These are phyloP conservation scores for Apiospora pterosperma DNA, from an alignment of 2,329 filamentous ascomycete genomes.

Conservation along the genomic window DNA sequence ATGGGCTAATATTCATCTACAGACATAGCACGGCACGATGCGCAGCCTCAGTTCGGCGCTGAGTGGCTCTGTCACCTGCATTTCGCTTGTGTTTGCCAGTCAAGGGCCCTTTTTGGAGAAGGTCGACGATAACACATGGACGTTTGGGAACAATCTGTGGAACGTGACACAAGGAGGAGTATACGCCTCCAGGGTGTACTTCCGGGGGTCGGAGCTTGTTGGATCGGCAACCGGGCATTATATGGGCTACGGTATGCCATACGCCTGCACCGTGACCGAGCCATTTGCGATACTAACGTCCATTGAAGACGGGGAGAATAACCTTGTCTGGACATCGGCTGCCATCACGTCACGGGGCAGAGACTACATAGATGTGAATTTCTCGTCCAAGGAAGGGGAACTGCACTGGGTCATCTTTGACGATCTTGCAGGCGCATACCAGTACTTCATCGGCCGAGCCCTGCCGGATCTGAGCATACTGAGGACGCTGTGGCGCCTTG, in stretches of 20 bases:
- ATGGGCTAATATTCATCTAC: neutral
- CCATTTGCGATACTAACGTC: neutral
- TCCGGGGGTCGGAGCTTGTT: constrained; percentile 23
- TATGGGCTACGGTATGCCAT: constrained; percentile 24
- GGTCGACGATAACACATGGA: constrained; percentile 23
- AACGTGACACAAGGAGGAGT: constrained; percentile 23
- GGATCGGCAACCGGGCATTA: constrained; percentile 27
- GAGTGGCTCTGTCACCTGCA: neutral
- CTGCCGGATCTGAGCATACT: constrained; percentile 46
- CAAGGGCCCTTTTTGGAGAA: constrained; percentile 22
- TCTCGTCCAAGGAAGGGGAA: constrained; percentile 42
- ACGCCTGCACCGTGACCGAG: neutral
- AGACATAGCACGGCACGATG: neutral
- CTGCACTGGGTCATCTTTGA: constrained; percentile 50
- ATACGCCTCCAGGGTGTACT: constrained; percentile 24
- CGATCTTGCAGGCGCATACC: constrained; percentile 46
- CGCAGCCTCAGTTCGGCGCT: neutral
- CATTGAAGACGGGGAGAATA: constrained; percentile 39
- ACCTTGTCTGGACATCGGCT: constrained; percentile 45
- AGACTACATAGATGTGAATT: constrained; percentile 46
- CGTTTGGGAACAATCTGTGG: constrained; percentile 28
- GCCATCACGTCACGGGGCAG: constrained; percentile 30
- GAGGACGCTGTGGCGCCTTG: constrained; percentile 46
- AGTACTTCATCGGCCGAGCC: constrained; percentile 49
- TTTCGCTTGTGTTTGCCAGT: neutral